Conservation (phyloP, 2,329 filamentous ascomycete genomes). For the Ceratocystis eucalypticola region DNA sequence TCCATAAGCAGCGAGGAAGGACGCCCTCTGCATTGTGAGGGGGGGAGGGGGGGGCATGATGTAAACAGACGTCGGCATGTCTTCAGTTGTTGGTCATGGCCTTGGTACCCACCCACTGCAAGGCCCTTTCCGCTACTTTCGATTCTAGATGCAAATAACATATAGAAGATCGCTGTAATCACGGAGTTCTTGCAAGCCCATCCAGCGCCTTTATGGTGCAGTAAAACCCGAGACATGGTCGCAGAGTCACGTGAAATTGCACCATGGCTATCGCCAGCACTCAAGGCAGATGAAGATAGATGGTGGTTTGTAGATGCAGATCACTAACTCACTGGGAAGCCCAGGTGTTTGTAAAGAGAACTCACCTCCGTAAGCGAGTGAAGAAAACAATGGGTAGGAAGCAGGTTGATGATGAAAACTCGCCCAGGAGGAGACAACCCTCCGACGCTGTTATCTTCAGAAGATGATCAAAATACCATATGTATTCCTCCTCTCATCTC, state of each 20-base stretch:
- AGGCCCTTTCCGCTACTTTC: too few species aligned
- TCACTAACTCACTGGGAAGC: background rate
- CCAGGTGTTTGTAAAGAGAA: background rate
- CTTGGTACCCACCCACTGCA: too few species aligned
- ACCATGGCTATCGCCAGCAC: background rate
- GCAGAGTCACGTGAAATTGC: background rate
- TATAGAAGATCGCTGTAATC: background rate
- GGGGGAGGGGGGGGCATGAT: too few species aligned
- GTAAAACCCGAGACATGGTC: background rate
- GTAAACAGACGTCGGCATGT: too few species aligned
- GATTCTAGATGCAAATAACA: too few species aligned
- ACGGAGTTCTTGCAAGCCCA: background rate
- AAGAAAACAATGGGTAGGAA: constrained; percentile 7
- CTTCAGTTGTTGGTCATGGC: too few species aligned
- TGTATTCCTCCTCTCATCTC: too few species aligned
- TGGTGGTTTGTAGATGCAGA: background rate
- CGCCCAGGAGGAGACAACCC: background rate
- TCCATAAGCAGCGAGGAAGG: background rate
- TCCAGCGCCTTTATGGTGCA: background rate
- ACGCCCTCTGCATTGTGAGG: too few species aligned
- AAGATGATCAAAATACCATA: background rate
- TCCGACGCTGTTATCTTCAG: background rate
- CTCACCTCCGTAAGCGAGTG: background rate
- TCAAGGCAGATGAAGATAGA: background rate
- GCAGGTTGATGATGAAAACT: background rate